Evolutionary conservation across 1,139 yeast genomes (phyloP).

Genomic region (Pichia sp.): DNA sequence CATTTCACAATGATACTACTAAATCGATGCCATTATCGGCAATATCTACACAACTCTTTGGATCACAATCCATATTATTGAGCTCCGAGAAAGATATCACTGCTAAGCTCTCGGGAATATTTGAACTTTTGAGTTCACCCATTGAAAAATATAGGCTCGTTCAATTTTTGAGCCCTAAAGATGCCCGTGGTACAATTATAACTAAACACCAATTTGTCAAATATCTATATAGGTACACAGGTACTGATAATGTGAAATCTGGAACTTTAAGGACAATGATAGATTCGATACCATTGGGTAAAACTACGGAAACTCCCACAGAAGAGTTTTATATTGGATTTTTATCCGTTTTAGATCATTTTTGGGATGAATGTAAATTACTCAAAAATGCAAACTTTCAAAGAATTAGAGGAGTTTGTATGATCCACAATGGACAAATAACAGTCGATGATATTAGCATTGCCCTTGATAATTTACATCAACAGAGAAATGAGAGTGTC

Average conservation of each 20-base stretch:
- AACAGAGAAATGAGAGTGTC: not conserved
- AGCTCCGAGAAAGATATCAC: too few relatives aligned
- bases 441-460: constrained; percentile 5
- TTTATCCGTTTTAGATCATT: constrained; percentile 2
- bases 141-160: constrained; percentile 6
- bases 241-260: constrained; percentile 3
- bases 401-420: not conserved
- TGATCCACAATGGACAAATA: constrained; percentile 2
- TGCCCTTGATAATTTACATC: constrained; percentile 2
- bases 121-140: constrained; percentile 3
- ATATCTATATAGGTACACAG: constrained; percentile 4
- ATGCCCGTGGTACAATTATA: constrained; percentile 4
- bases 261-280: constrained; percentile 6
- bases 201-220: constrained; percentile 6
- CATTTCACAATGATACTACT: not conserved
- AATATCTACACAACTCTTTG: constrained; percentile 1
- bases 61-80: not conserved
- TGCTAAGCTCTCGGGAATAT: not conserved
- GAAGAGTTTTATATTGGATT: not conserved
- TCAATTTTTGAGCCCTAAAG: constrained; percentile 5
- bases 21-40: constrained; percentile 4
- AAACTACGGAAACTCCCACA: constrained; percentile 6
- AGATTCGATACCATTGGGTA: constrained; percentile 7
- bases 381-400: constrained; percentile 3
- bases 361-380: constrained; percentile 7